Conservation (phyloP, 345 rosid genomes). For the Corchorus capsularis region DNA sequence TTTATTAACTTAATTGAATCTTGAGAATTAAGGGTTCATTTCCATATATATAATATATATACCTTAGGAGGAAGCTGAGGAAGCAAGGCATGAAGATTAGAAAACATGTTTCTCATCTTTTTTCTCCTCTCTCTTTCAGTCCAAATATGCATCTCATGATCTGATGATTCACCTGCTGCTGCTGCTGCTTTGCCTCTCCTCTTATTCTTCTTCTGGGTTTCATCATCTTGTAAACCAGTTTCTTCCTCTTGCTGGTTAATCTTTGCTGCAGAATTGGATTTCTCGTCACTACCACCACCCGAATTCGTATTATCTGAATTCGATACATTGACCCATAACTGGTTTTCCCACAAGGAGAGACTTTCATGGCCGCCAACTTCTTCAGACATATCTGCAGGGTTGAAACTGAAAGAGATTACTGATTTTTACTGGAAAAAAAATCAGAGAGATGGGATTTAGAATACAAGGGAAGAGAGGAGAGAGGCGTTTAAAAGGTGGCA, state of each 20-base stretch:
- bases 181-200: background rate
- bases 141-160: conserved; percentile 67
- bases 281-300: conserved; percentile 15
- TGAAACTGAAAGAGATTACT: background rate
- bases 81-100: conserved; percentile 69
- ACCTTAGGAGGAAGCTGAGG: conserved; percentile 85
- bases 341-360: conserved; percentile 37
- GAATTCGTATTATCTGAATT: conserved; percentile 37
- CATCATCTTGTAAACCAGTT: background rate
- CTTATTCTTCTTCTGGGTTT: conserved; percentile 1
- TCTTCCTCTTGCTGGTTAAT: background rate
- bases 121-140: conserved; percentile 84
- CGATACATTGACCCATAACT: conserved; percentile 34
- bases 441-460: background rate
- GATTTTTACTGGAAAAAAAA: too few relatives aligned
- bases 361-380: conserved; percentile 4
- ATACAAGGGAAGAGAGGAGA: background rate
- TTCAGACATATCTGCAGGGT: conserved; percentile 21
- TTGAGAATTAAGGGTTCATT: background rate
- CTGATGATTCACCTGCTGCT: conserved; percentile 40
- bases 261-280: background rate
- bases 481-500: conserved; percentile 28
- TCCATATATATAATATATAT: background rate
- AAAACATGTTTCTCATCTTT: conserved; percentile 78
- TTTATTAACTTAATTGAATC: background rate